Evolutionary conservation across 768 basidiomycete genomes (phyloP).

Genomic region (Russula olivacea): DNA sequence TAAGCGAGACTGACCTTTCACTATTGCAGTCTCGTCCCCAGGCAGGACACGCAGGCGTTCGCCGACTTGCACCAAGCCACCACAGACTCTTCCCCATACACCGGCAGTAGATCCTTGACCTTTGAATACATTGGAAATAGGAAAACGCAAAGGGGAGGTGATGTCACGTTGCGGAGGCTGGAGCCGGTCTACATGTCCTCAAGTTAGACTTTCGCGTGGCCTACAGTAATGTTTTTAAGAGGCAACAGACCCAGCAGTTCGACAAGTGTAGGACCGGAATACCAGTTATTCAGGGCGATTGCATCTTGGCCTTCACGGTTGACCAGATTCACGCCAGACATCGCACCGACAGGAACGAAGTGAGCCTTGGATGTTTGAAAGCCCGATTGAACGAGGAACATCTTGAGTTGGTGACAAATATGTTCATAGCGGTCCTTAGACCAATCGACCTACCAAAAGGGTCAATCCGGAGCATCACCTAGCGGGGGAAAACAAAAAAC

Average conservation of each 20-base stretch:
- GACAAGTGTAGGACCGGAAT: slow-evolving; percentile 77
- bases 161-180: slow-evolving; percentile 80
- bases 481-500: background rate
- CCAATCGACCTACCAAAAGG: slow-evolving; percentile 71
- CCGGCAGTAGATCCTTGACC: slow-evolving; percentile 73
- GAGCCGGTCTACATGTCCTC: slow-evolving; percentile 53
- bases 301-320: slow-evolving; percentile 44
- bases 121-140: slow-evolving; percentile 93
- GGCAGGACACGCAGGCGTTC: slow-evolving; percentile 83
- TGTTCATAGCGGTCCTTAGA: slow-evolving; percentile 76
- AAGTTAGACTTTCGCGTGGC: background rate
- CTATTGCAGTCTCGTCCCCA: slow-evolving; percentile 82
- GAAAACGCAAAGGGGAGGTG: slow-evolving; percentile 70
- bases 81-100: slow-evolving; percentile 77
- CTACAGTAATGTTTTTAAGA: background rate
- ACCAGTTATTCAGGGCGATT: slow-evolving; percentile 60
- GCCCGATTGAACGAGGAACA: slow-evolving; percentile 85
- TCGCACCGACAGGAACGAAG: slow-evolving; percentile 87
- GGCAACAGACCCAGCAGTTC: slow-evolving; percentile 64
- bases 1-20: slow-evolving; percentile 42
- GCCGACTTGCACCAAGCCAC: slow-evolving; percentile 88
- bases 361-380: slow-evolving; percentile 72
- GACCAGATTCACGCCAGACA: slow-evolving; percentile 81
- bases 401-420: slow-evolving; percentile 64
- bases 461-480: background rate